phyloP scores from a whole-genome alignment of 2,329 filamentous ascomycete genomes.

The Diplodia seriata region DNA sequence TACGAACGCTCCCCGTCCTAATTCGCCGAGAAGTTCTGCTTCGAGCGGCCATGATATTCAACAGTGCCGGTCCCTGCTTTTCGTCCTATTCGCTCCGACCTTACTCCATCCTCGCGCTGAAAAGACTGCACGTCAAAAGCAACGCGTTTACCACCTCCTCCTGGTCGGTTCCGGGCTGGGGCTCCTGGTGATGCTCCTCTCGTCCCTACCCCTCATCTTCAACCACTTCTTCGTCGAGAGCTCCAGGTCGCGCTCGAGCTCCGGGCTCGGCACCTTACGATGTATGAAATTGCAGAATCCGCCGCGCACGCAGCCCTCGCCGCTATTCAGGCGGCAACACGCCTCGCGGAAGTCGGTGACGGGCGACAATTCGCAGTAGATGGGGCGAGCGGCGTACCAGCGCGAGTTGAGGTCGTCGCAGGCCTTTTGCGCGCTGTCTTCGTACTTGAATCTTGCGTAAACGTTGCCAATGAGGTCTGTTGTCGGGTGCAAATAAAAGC shows the following conservation, averaged over 20 bases:
- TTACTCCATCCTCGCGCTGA: background rate
- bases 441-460: conserved; percentile 99
- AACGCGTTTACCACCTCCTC: conserved; percentile 59
- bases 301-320: conserved; percentile 92
- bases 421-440: conserved; percentile 90
- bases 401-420: conserved; percentile 93
- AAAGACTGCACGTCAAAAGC: background rate
- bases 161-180: conserved; percentile 85
- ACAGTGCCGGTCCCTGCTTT: background rate
- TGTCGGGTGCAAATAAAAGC: background rate
- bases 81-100: background rate
- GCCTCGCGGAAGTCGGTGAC: conserved; percentile 98
- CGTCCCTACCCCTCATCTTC: conserved; percentile 81
- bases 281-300: conserved; percentile 99
- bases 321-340: conserved; percentile 91
- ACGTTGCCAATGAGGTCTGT: conserved; percentile 96
- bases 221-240: conserved; percentile 97
- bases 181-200: conserved; percentile 79
- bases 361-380: conserved; percentile 96
- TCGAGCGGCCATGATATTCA: background rate
- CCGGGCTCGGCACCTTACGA: conserved; percentile 88
- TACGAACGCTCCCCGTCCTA: background rate
- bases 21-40: background rate
- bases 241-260: conserved; percentile 86
- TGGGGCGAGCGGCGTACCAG: conserved; percentile 96